A percentile compares a stretch with the other conserved stretches of the same genome.
Evolutionary conservation across 1,139 yeast genomes (phyloP).

Genomic region (Pichia sp.): DNA sequence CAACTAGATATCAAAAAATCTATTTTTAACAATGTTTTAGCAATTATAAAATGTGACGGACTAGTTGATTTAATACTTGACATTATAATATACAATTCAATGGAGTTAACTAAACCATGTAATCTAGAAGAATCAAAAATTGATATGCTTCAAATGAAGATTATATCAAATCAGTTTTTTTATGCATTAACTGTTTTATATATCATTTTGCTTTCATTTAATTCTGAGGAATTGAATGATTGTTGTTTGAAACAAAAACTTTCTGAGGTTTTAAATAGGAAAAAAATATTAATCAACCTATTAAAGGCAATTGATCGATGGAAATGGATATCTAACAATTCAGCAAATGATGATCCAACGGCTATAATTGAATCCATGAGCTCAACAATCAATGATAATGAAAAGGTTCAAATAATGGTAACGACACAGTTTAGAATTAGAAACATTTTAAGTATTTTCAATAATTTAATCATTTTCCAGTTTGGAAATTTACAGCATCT

Average conservation of each 20-base stretch:
- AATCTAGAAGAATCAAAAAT: slow-evolving; percentile 14
- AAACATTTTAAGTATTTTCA: slow-evolving; percentile 48
- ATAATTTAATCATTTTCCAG: slow-evolving; percentile 54
- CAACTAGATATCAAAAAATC: slow-evolving; percentile 14
- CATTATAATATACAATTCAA: slow-evolving; percentile 9
- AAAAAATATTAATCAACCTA: slow-evolving; percentile 34
- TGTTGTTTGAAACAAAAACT: slow-evolving; percentile 4
- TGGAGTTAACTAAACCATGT: slow-evolving; percentile 18
- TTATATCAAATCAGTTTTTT: slow-evolving; percentile 30
- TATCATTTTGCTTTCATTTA: slow-evolving; percentile 14
- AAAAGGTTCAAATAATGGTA: slow-evolving; percentile 7
- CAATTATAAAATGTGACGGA: slow-evolving; percentile 3
- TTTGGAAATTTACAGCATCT: slow-evolving; percentile 54
- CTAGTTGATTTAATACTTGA: slow-evolving; percentile 7
- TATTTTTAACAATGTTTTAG: slow-evolving; percentile 14
- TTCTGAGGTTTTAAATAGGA: slow-evolving; percentile 9
- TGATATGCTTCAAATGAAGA: slow-evolving; percentile 8
- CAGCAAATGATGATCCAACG: slow-evolving; percentile 25
- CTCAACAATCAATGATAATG: slow-evolving; percentile 7
- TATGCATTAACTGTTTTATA: slow-evolving; percentile 41
- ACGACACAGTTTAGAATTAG: slow-evolving; percentile 36
- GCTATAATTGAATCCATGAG: slow-evolving; percentile 13
- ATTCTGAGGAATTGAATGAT: slow-evolving; percentile 16
- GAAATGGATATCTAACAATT: slow-evolving; percentile 45
- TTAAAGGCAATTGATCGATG: slow-evolving; percentile 55